phyloP scores from a whole-genome alignment of 805 yeast genomes.

The Candida sonorensis region DNA sequence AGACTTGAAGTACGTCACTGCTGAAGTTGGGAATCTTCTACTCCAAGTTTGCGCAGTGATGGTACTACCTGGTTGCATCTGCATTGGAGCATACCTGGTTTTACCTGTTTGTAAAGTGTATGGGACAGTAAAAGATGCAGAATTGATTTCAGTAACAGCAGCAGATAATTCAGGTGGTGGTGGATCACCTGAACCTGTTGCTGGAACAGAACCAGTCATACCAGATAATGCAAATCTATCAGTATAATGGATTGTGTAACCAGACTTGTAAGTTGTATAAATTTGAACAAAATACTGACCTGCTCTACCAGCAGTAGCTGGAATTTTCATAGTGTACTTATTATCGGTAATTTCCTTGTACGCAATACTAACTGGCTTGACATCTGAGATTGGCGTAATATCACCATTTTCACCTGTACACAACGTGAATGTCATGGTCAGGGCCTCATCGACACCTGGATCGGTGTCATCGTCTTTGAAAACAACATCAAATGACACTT shows the following conservation, averaged over 20 bases:
- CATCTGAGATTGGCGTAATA: constrained; percentile 35
- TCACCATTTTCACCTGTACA: constrained; percentile 61
- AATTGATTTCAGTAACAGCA: constrained; percentile 35
- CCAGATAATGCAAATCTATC: constrained; percentile 58
- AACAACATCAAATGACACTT: constrained; percentile 30
- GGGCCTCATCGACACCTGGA: constrained; percentile 40
- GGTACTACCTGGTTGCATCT: constrained; percentile 69
- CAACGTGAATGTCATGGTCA: constrained; percentile 44
- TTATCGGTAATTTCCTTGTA: too few relatives aligned
- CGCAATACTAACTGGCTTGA: too few relatives aligned
- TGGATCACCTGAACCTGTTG: constrained; percentile 42
- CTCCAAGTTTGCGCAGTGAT: constrained; percentile 66
- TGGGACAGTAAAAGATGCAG: constrained; percentile 56
- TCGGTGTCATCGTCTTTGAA: constrained; percentile 53
- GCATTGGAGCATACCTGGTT: constrained; percentile 89
- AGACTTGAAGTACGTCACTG: constrained; percentile 55
- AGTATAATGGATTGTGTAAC: constrained; percentile 59
- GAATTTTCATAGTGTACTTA: too few relatives aligned
- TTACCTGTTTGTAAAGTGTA: constrained; percentile 75
- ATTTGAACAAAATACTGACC: constrained; percentile 77
- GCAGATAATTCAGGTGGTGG: constrained; percentile 34
- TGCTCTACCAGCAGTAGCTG: constrained; percentile 40
- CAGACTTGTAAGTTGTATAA: constrained; percentile 36
- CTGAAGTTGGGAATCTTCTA: constrained; percentile 58
- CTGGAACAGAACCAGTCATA: constrained; percentile 59